Percentiles rank a stretch among this genome's conserved stretches.
phyloP scores from a whole-genome alignment of 176 grass and related monocot species.

The Juncus effusus region DNA sequence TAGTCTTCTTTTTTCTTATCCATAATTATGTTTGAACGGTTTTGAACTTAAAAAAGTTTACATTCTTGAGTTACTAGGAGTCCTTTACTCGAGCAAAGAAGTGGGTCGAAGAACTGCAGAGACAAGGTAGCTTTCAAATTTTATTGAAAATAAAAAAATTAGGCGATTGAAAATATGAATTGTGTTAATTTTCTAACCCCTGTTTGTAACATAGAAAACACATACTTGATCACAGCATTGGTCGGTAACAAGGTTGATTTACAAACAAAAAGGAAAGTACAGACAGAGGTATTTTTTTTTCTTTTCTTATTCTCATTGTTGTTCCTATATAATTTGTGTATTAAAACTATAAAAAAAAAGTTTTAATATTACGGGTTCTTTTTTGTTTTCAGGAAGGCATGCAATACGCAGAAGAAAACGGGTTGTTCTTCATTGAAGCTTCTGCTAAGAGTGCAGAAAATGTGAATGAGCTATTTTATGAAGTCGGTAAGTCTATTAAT shows the following conservation, averaged over 20 bases:
- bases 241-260: slow-evolving; percentile 80
- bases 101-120: slow-evolving; percentile 63
- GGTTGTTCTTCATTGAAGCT: slow-evolving; percentile 65
- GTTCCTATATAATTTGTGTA: no score
- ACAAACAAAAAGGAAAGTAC: slow-evolving; percentile 49
- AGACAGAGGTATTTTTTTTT: slow-evolving; percentile 38
- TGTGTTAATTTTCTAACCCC: not conserved
- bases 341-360: no score
- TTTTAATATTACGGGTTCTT: not conserved
- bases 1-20: no score
- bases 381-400: slow-evolving; percentile 38
- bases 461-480: slow-evolving; percentile 63
- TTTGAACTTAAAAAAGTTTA: not conserved
- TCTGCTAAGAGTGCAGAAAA: slow-evolving; percentile 70
- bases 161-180: not conserved
- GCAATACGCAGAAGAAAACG: slow-evolving; percentile 66
- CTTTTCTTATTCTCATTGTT: no score
- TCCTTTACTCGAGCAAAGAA: slow-evolving; percentile 53
- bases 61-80: slow-evolving; percentile 29
- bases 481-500: slow-evolving; percentile 45
- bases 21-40: no score
- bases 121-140: slow-evolving; percentile 34
- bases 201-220: slow-evolving; percentile 41
- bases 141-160: not conserved
- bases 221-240: slow-evolving; percentile 55